Conservation (phyloP, 495 filamentous ascomycete genomes). For the Tuber magnatum region DNA sequence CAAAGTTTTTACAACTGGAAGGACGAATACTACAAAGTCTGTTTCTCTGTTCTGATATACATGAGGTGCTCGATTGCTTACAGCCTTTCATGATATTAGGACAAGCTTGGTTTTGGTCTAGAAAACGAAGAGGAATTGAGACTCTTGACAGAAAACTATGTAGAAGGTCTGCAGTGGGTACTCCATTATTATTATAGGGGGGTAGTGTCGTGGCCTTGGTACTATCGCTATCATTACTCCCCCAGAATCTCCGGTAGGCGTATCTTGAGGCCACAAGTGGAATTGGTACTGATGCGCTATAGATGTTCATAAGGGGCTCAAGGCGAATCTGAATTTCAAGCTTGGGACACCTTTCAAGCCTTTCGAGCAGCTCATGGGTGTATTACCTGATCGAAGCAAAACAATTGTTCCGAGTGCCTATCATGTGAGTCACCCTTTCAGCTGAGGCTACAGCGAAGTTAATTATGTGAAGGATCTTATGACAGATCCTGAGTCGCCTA, state of each 20-base stretch:
- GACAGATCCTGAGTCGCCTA: conserved; percentile 84
- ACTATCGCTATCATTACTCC: conserved; percentile 90
- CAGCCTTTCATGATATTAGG: conserved; percentile 15
- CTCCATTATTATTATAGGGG: conserved; percentile 96
- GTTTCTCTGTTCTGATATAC: not conserved
- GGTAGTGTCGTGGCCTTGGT: conserved; percentile 98
- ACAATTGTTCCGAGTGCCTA: conserved; percentile 85
- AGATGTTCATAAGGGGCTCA: conserved; percentile 83
- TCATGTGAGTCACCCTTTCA: conserved; percentile 44
- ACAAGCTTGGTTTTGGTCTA: conserved; percentile 86
- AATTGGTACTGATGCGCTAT: conserved; percentile 20
- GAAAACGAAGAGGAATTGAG: conserved; percentile 74
- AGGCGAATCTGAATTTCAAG: conserved; percentile 82
- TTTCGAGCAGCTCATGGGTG: conserved; percentile 96
- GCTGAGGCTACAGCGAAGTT: not conserved
- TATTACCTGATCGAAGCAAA: conserved; percentile 93
- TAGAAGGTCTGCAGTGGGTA: conserved; percentile 97
- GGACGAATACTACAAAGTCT: conserved; percentile 68
- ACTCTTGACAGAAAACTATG: conserved; percentile 87
- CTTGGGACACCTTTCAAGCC: conserved; percentile 91
- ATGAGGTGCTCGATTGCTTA: not conserved
- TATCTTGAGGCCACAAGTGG: not conserved
- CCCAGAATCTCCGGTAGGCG: conserved; percentile 82
- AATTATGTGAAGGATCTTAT: conserved; percentile 56
- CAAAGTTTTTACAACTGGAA: conserved; percentile 87